Base-by-base conservation (phyloP, 192 early-diverging fungal genomes). In the Rhizophagus clarus region DNA sequence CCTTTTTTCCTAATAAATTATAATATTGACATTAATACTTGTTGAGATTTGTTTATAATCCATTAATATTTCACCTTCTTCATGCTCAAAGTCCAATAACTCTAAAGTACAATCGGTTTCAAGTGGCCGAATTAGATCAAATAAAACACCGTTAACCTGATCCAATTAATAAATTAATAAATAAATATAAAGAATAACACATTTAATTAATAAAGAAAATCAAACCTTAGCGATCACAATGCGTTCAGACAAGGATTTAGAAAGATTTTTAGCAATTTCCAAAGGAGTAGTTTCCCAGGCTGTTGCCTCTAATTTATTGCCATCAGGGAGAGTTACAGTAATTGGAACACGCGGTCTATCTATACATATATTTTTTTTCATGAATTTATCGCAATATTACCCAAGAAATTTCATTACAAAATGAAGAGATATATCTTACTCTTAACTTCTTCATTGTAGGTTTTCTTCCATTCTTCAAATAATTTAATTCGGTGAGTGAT, bases 261-360 rank as follows among this genome's bases (percentile, higher is more conserved):
- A 90, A 82, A 98, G 93, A 24, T 84, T 83, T 80, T 90, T 90
- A 8, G 97, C 98, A 87, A 99, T 93, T 49, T 94, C 92, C 88
- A 98, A 85, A 9, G 98, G 97, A 24, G 94, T 95, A 56, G 98
- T 98, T 84, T 99, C 97, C 94, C 95, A 99, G 24, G 96, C 84
- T 40, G 80, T 92, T 72, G 93, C 98, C 75, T 94, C 91, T 67
- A 94, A 91, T 78, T 83, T 85, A 60, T 89, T 86, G 49, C 95
- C 97, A 82, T 98, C 95, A 68, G 95, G 96, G 45, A 99, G 89
- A 47, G 95, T 97, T 81, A 99, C 88, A 61, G 85, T 90, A 84
- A 96, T 95, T 72, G 87, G 82, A 74, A 89, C 91, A 66, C 94
- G 92, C 29, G 93, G 91, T 82, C 93, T 90, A 40, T 88, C 92